Evolutionary conservation across 2,329 filamentous ascomycete genomes (phyloP).

Genomic region (Xylogone sp.): DNA sequence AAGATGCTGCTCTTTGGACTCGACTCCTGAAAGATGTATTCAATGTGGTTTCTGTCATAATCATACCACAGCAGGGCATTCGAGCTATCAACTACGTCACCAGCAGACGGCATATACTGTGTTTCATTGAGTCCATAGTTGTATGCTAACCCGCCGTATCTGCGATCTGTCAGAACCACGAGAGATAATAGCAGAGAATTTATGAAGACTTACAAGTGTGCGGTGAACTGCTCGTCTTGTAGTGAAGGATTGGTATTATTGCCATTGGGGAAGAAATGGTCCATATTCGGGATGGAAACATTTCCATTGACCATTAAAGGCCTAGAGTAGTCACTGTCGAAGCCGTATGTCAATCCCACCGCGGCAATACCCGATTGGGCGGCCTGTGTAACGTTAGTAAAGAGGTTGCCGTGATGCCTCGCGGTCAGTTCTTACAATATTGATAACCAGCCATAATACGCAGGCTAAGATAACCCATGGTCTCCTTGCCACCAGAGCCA

Average conservation of each 20-base stretch:
- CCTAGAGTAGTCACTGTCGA: constrained; percentile 32
- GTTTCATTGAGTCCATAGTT: constrained; percentile 21
- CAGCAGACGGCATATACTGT: constrained; percentile 23
- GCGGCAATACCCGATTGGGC: constrained; percentile 40
- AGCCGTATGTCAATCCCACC: constrained; percentile 38
- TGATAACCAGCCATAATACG: constrained; percentile 27
- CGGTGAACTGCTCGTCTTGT: constrained; percentile 37
- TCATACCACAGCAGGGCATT: constrained; percentile 13
- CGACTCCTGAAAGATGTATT: constrained; percentile 36
- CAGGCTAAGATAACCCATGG: constrained; percentile 24
- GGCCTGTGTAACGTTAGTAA: constrained; percentile 21
- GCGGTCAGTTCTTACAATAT: constrained; percentile 22
- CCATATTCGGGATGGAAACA: constrained; percentile 34
- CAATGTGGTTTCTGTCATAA: constrained; percentile 16
- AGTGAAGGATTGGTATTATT: constrained; percentile 15
- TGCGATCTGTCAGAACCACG: constrained; percentile 13
- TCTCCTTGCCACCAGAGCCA: constrained; percentile 25
- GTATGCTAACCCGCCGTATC: constrained; percentile 36
- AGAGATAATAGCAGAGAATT: neutral
- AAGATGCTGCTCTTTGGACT: constrained; percentile 8
- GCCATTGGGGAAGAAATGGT: constrained; percentile 28
- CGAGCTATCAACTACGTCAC: constrained; percentile 12
- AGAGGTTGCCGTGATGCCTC: no score
- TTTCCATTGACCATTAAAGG: constrained; percentile 30
- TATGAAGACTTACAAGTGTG: constrained; percentile 33